Percentiles rank a stretch among this genome's conserved stretches.
These are phyloP conservation scores for Phytophthora meadii DNA, from an alignment of 352 stramenopile species.

Conservation along the genomic window DNA sequence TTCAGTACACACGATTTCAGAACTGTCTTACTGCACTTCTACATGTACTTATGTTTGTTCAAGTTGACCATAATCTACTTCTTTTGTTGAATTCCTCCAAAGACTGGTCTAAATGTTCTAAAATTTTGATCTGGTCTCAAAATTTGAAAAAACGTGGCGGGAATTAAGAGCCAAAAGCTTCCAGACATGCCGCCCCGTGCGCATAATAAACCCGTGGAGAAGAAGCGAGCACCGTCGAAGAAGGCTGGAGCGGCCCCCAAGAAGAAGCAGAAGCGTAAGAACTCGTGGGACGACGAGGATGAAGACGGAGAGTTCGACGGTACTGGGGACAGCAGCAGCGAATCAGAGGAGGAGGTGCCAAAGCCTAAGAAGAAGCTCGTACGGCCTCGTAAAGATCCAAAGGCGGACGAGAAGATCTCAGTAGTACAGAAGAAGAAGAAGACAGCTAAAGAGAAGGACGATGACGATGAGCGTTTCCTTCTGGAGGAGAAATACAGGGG, in stretches of 20 bases:
- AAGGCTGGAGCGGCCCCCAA: slow-evolving; percentile 3
- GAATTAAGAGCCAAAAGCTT: slow-evolving; percentile 1
- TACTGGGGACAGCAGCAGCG: slow-evolving; percentile 31
- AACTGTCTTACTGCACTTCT: too few relatives aligned
- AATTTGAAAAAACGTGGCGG: slow-evolving; percentile 15
- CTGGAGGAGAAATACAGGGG: slow-evolving; percentile 57
- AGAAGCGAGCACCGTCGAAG: slow-evolving; percentile 19
- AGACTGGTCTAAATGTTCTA: background rate
- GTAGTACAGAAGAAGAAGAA: slow-evolving; percentile 29
- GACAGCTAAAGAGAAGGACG: slow-evolving; percentile 1
- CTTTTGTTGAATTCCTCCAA: too few relatives aligned
- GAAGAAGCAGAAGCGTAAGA: slow-evolving; percentile 37
- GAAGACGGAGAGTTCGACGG: slow-evolving; percentile 28
- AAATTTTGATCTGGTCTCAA: background rate
- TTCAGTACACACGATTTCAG: too few relatives aligned
- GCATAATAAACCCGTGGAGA: slow-evolving; percentile 2
- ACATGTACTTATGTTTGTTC: too few relatives aligned
- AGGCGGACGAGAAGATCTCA: slow-evolving; percentile 21
- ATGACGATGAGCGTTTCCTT: slow-evolving; percentile 16
- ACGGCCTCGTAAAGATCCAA: slow-evolving; percentile 9
- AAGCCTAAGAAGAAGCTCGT: slow-evolving; percentile 36
- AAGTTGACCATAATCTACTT: too few relatives aligned
- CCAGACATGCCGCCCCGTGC: background rate
- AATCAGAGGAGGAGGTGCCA: slow-evolving; percentile 18
- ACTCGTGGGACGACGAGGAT: slow-evolving; percentile 42